These are phyloP conservation scores for Stereum hirsutum DNA, from an alignment of 1,284 basidiomycete genomes.

Conservation along the genomic window DNA sequence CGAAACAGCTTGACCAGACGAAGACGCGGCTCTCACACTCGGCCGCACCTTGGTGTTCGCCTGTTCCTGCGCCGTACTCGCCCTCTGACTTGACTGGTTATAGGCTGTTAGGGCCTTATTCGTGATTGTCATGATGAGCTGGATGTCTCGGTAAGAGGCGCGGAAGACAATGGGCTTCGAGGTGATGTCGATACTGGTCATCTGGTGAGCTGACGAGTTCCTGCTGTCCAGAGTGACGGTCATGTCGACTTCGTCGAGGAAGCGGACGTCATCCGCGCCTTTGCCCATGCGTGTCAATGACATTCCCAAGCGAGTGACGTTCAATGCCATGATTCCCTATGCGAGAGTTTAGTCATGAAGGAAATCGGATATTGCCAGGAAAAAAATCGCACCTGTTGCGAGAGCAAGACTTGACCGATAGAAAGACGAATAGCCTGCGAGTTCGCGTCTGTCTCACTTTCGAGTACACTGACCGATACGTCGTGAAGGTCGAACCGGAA, in stretches of 20 bases:
- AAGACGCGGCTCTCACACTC: no score
- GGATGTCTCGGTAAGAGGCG: constrained; percentile 89
- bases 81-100: constrained; percentile 29
- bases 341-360: not conserved
- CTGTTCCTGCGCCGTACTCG: constrained; percentile 76
- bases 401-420: constrained; percentile 82
- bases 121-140: constrained; percentile 82
- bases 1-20: no score
- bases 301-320: constrained; percentile 85
- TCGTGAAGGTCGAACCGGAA: constrained; percentile 91
- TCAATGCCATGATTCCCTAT: constrained; percentile 81
- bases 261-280: constrained; percentile 76
- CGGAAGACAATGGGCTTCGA: constrained; percentile 83
- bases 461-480: constrained; percentile 84
- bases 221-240: constrained; percentile 84
- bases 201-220: constrained; percentile 63
- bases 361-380: not conserved
- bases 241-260: constrained; percentile 90
- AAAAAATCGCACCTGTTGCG: constrained; percentile 68
- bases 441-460: constrained; percentile 73
- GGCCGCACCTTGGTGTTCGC: no score
- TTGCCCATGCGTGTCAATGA: constrained; percentile 88
- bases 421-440: constrained; percentile 86
- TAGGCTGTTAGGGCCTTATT: constrained; percentile 81
- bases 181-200: constrained; percentile 81